Base-by-base conservation (phyloP, 495 filamentous ascomycete species). In the Chaetomium fimeti region DNA sequence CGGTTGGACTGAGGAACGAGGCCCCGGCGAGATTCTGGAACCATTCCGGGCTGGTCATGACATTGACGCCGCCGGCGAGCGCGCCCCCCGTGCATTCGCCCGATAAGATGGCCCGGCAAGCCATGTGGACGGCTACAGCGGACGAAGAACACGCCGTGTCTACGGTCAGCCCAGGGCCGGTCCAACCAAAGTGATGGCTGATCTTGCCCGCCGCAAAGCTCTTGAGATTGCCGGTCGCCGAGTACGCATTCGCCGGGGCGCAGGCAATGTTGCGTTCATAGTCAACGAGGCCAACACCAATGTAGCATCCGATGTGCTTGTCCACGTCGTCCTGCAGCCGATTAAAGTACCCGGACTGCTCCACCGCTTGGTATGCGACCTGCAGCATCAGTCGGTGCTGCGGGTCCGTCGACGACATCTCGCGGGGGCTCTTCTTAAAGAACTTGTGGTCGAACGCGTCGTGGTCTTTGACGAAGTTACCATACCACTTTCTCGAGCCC, bases 291-390 rank as follows among this genome's bases (percentile, higher is more conserved):
- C 43, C 18, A 1, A 16, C 43, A 16, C 43, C 43, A 7, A 47
- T 3, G 18, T 16, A 63, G 25, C 61, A 63, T 8, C 74, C 32
- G 25, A 54, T 54, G 1, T 20, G 49, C 4, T 24, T 48, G 9
- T 20, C 45, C 22, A 52, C 48, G 13, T 48, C 5, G 42, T 42
- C 16, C 29, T 28, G 42, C n/a, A n/a, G n/a, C n/a, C n/a, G n/a
- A n/a, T 48, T 4, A 42, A 60, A 60, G 43, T 60, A 60, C 1
- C 57, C 57, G 8, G 57, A 60, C 43, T 28, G 27, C 70, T 94
- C 91, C 4, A 94, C 79, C 1, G 91, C 91, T 64, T 92, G 89
- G 68, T 92, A 93, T 0, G 88, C 89, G 53, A 86, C 89, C 45
- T 89, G 83, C 6, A 94, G 78, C 0, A 89, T 87, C 45, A 92